Base-by-base conservation (phyloP, 2,329 filamentous ascomycete species). In the Trichoderma sp. region DNA sequence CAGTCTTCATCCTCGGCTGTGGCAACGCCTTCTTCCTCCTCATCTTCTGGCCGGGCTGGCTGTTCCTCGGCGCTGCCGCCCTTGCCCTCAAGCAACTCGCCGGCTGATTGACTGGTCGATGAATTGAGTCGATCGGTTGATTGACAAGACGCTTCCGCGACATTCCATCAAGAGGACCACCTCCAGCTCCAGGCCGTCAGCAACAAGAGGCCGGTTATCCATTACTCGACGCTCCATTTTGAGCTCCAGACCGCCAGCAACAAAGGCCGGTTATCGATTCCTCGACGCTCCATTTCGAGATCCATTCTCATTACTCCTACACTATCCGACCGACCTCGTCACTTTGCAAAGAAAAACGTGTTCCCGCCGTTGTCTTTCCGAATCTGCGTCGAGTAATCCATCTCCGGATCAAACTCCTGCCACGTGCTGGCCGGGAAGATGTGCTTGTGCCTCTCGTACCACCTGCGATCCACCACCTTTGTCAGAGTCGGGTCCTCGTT, bases 401-500 rank as follows among this genome's bases (percentile, higher is more conserved):
- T 91, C 67, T 92, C 91, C 0, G 93, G 90, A 70, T 97, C 93
- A 75, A 96, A 99, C 68, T 96, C 91, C 71, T 93, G 92, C 95
- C 95, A 99, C 54, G 94, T 85, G 74, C 92, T 98, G 21, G 94
- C 94, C 0, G 95, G 95, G 75, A 94, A 99, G 65, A 99, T 98
- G 77, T 99, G 95, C 78, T 98, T 99, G 76, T 98, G 97, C 73
- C 89, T 87, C 80, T 97, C 93, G 76, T 97, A 99, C 95, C 95
- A 99, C 67, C 95, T 83, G 67, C 95, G 85, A 79, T 99, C 94
- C 4, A 99, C 94, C 3, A 99, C 93, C 75, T 97, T 98, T 3
- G 94, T 98, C 68, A 90, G 78, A 3, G 85, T 85, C 0, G 93
- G 88, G 71, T 98, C 93, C 67, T 95, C 90, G 47, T 82, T 77